Base-by-base conservation (phyloP, 371 early-diverging fungal genomes). In the Zychaea mexicana region DNA sequence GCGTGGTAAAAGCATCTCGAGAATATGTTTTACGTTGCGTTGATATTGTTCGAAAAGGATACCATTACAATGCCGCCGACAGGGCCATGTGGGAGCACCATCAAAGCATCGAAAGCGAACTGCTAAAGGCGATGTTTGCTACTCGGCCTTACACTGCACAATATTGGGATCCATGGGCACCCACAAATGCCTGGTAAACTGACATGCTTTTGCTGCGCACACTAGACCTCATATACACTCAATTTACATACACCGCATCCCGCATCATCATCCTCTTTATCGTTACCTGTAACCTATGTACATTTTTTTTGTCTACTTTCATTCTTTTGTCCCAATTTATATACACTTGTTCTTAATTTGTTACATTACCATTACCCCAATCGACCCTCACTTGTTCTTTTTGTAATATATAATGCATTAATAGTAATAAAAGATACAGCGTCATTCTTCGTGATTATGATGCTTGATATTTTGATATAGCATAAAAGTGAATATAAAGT, bases 41-140 rank as follows among this genome's bases (percentile, higher is more conserved):
- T 10, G 57, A 69, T 45, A 57, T 76, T 0, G 27, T 79, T 9
- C 64, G 68, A 32, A 66, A 67, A 64, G 79, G 79, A 0, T 74
- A 67, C 52, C 33, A 74, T 36, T 79, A 74, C 39, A 74, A 79
- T 49, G 57, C 65, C 10, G 70, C 77, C 21, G 79, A 79, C 38
- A 60, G 66, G 3, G 60, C 58, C 2, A 28, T 74, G 27, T 79
- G 74, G 74, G 72, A 74, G 22, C 62, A 76, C 45, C 71, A 76
- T 71, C 68, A 72, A 42, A 42, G 45, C n/a, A 69, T 74, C 6
- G 79, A 73, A 36, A 57, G 39, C 21, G 61, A 70, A 19, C 36
- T 70, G 21, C 39, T 69, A 3, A 39, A 62, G 27, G 57, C 61
- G 13, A 42, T 67, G 42, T 61, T 57, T 30, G 47, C 57, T 30